Conservation (phyloP, 495 filamentous ascomycete species). For the Cenococcum geophilum region DNA sequence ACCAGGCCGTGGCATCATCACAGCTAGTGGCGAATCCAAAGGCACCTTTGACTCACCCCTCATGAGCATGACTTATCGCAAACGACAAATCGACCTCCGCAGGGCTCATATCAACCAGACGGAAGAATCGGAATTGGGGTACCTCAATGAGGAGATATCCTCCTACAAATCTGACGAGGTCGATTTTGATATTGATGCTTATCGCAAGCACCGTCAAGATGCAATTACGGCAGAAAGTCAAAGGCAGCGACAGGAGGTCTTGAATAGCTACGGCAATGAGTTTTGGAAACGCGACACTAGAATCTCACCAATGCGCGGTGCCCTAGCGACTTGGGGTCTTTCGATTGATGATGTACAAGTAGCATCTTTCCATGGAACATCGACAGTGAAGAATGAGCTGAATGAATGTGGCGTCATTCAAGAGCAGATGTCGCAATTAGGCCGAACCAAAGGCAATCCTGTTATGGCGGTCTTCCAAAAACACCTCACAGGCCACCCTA, state of each 20-base stretch:
- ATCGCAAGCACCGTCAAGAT: conserved; percentile 68
- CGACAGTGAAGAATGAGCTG: conserved; percentile 95
- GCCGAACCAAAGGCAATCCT: conserved; percentile 88
- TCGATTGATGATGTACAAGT: conserved; percentile 90
- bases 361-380: conserved; percentile 95
- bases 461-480: conserved; percentile 96
- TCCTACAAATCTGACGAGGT: conserved; percentile 75
- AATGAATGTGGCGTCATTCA: conserved; percentile 95
- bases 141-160: conserved; percentile 75
- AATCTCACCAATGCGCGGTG: conserved; percentile 87
- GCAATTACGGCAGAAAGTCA: conserved; percentile 81
- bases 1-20: conserved; percentile 90
- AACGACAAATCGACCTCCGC: conserved; percentile 82
- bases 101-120: conserved; percentile 85
- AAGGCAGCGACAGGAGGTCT: conserved; percentile 79
- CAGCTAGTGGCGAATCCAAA: conserved; percentile 81
- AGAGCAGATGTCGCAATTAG: conserved; percentile 88
- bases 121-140: conserved; percentile 87
- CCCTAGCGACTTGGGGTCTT: conserved; percentile 93
- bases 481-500: conserved; percentile 93
- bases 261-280: conserved; percentile 83
- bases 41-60: conserved; percentile 87
- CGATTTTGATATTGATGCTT: conserved; percentile 69
- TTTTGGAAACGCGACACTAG: conserved; percentile 95
- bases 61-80: conserved; percentile 88